Conservation (phyloP, 257 asterid genomes). For the Forsythia suspensa region DNA sequence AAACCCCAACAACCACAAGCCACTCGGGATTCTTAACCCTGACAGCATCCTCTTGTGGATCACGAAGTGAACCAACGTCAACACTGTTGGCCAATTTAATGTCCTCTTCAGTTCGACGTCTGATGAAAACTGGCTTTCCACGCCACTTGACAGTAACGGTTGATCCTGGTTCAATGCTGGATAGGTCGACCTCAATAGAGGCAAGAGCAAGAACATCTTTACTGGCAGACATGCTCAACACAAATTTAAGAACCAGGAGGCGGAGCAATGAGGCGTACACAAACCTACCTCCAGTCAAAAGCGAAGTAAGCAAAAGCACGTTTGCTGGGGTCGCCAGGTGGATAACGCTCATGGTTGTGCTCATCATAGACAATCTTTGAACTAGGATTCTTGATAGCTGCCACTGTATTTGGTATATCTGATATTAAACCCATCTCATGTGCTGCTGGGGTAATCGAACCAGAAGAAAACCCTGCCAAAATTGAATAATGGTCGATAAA, state of each 20-base stretch:
- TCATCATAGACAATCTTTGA: conserved; percentile 73
- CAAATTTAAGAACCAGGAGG: conserved; percentile 83
- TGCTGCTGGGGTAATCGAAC: conserved; percentile 45
- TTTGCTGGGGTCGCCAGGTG: conserved; percentile 91
- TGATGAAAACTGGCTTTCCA: conserved; percentile 92
- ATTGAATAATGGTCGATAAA: conserved; percentile 13
- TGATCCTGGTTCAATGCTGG: conserved; percentile 88
- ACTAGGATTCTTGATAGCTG: conserved; percentile 84
- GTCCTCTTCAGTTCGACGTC: conserved; percentile 83
- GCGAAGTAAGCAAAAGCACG: conserved; percentile 92
- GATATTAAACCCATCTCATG: conserved; percentile 43
- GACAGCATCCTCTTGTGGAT: conserved; percentile 87
- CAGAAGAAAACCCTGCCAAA: conserved; percentile 64
- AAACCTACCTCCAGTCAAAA: conserved; percentile 90
- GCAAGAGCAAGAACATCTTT: conserved; percentile 95
- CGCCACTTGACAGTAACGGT: conserved; percentile 99
- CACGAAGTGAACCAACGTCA: conserved; percentile 67
- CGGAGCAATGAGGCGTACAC: conserved; percentile 90
- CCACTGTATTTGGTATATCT: conserved; percentile 63
- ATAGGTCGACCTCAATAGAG: conserved; percentile 85
- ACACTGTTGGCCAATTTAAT: conserved; percentile 80
- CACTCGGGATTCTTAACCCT: conserved; percentile 93
- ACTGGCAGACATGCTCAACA: conserved; percentile 95
- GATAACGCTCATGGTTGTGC: conserved; percentile 86
- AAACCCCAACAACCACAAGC: conserved; percentile 89